A percentile compares a stretch with the other conserved stretches of the same genome.
Conservation (phyloP, 306 rosid species). For the Castanea sativa region DNA sequence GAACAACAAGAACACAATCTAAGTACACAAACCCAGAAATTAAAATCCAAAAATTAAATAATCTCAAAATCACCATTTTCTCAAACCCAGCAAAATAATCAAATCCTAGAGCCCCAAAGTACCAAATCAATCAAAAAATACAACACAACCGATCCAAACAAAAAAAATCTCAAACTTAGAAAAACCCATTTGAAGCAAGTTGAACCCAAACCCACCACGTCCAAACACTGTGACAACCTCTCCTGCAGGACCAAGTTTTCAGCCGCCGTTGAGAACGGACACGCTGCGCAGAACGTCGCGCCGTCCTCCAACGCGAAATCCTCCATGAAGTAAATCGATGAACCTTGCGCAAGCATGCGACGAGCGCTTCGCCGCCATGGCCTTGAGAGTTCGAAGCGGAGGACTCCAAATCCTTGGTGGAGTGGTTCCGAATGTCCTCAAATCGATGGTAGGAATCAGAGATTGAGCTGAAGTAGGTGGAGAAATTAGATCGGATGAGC, state of each 20-base stretch:
- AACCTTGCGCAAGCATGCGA: slow-evolving; percentile 86
- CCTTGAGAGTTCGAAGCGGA: slow-evolving; percentile 37
- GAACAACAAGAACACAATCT: too few relatives aligned
- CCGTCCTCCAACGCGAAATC: slow-evolving; percentile 90
- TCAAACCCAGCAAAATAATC: too few relatives aligned
- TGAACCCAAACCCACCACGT: not conserved
- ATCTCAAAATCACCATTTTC: too few relatives aligned
- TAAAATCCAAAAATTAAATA: too few relatives aligned
- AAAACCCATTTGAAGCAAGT: too few relatives aligned
- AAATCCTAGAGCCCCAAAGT: too few relatives aligned
- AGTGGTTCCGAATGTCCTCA: slow-evolving; percentile 72
- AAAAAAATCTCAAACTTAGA: too few relatives aligned
- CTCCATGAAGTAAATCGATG: slow-evolving; percentile 82
- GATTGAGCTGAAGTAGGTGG: slow-evolving; percentile 51
- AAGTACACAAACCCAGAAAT: too few relatives aligned
- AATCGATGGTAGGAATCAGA: slow-evolving; percentile 70
- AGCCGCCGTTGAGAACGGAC: slow-evolving; percentile 60
- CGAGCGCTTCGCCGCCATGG: slow-evolving; percentile 91
- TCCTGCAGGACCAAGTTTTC: slow-evolving; percentile 44
- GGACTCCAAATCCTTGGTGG: slow-evolving; percentile 50
- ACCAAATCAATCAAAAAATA: too few relatives aligned
- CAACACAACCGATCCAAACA: too few relatives aligned
- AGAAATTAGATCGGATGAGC: slow-evolving; percentile 75
- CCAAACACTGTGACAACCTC: slow-evolving; percentile 89
- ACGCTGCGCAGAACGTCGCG: slow-evolving; percentile 80